Percentiles rank a stretch among this genome's conserved stretches.
Conservation (phyloP, 768 basidiomycete genomes). For the Plicaturopsis crispa region DNA sequence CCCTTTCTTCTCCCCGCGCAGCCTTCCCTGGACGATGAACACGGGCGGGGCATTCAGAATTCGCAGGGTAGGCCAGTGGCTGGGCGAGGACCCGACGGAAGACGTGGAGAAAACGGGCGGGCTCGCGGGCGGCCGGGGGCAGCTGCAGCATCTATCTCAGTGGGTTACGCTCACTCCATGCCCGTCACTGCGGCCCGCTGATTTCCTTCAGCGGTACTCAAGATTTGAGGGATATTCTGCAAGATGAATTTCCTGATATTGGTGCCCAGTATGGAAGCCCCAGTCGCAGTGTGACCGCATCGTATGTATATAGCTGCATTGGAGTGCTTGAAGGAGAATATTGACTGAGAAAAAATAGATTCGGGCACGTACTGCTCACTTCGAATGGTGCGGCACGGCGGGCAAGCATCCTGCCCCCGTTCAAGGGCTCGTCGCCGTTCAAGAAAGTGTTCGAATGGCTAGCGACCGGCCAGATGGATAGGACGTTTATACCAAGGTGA, state of each 20-base stretch:
- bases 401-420: constrained; percentile 37
- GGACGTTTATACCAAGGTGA: constrained; percentile 11
- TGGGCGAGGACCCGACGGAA: constrained; percentile 28
- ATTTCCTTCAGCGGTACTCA: too few relatives aligned
- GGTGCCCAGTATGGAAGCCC: too few relatives aligned
- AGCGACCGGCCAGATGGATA: constrained; percentile 12
- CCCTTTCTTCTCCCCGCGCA: constrained; percentile 49
- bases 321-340: neutral
- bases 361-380: constrained; percentile 55
- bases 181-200: too few relatives aligned
- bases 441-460: constrained; percentile 40
- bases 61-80: constrained; percentile 58
- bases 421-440: constrained; percentile 33
- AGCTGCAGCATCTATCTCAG: constrained; percentile 27
- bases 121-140: constrained; percentile 25
- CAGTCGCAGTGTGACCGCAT: constrained; percentile 32
- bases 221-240: too few relatives aligned
- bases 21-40: constrained; percentile 40
- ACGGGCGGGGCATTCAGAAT: constrained; percentile 45
- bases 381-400: constrained; percentile 24
- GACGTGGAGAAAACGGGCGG: constrained; percentile 28
- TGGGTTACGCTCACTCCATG: constrained; percentile 17
- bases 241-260: too few relatives aligned
- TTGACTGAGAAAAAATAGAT: too few relatives aligned
- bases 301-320: constrained; percentile 24